Conservation (phyloP, 768 basidiomycete species). For the Lentinula guzmanii region DNA sequence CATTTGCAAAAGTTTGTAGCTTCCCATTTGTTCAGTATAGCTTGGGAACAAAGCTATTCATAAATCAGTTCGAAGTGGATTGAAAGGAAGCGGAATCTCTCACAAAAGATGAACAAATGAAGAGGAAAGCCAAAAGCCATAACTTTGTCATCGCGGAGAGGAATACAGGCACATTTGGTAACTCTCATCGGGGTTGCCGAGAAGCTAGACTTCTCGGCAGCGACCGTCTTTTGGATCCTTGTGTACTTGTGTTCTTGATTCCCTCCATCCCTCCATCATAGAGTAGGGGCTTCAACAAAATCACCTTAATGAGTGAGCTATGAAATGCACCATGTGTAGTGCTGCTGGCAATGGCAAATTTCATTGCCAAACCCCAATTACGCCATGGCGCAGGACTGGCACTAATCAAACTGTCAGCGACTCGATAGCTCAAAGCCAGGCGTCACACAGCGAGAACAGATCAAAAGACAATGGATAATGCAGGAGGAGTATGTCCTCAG, state of each 20-base stretch:
- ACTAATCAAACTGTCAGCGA: no score
- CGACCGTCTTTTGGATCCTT: not conserved
- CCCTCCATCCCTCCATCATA: no score
- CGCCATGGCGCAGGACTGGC: no score
- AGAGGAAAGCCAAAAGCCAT: not conserved
- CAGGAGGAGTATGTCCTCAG: no score
- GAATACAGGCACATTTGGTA: not conserved
- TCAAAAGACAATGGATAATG: no score
- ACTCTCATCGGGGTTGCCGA: not conserved
- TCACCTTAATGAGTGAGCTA: no score
- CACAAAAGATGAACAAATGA: conserved; percentile 7
- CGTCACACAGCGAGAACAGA: no score
- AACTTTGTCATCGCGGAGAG: not conserved
- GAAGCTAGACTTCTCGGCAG: not conserved
- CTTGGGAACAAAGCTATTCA: conserved; percentile 32
- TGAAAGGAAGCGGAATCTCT: conserved; percentile 6
- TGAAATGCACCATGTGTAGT: no score
- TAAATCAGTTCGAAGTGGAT: conserved; percentile 3
- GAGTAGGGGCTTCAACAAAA: no score
- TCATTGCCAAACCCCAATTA: no score
- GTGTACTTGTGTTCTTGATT: not conserved
- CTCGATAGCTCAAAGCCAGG: no score
- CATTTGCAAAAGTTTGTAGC: conserved; percentile 92
- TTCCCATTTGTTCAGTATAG: conserved; percentile 70
- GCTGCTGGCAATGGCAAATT: no score